A percentile compares a stretch with the other conserved stretches of the same genome.
These are phyloP conservation scores for Moringa oleifera DNA, from an alignment of 345 rosid genomes.

Conservation along the genomic window DNA sequence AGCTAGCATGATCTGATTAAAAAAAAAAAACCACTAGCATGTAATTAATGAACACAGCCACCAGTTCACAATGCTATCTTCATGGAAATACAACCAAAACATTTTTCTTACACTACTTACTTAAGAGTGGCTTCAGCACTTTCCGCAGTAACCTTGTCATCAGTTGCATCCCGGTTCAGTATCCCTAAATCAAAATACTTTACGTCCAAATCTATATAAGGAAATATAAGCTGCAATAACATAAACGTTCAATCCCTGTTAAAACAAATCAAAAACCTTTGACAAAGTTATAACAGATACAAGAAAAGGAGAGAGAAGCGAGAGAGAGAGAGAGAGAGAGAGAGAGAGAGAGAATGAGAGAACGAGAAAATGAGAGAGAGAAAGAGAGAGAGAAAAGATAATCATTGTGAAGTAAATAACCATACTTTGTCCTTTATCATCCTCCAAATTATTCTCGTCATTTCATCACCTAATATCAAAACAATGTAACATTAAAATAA, in stretches of 20 bases:
- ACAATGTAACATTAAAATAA: background rate
- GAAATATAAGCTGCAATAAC: slow-evolving; percentile 71
- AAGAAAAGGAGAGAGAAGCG: slow-evolving; percentile 5
- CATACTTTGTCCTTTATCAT: slow-evolving; percentile 84
- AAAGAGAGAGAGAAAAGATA: background rate
- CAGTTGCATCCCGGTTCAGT: slow-evolving; percentile 85
- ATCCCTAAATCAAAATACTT: slow-evolving; percentile 91
- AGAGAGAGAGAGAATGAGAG: slow-evolving; percentile 4
- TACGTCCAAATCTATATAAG: slow-evolving; percentile 76
- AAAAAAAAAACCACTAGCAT: too few relatives aligned
- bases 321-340: background rate
- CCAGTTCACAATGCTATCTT: too few relatives aligned
- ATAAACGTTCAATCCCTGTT: slow-evolving; percentile 16
- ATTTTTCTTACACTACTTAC: slow-evolving; percentile 29
- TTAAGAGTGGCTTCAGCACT: slow-evolving; percentile 86
- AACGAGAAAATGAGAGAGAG: slow-evolving; percentile 4
- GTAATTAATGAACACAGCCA: too few relatives aligned
- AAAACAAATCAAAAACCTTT: slow-evolving; percentile 2
- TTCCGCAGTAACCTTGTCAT: slow-evolving; percentile 74
- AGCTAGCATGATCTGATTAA: too few relatives aligned
- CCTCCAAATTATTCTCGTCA: slow-evolving; percentile 88
- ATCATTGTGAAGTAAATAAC: slow-evolving; percentile 4
- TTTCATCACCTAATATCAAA: slow-evolving; percentile 71
- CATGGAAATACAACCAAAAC: background rate
- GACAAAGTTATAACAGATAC: background rate